Percentiles rank a stretch among this genome's conserved stretches.
phyloP scores from a whole-genome alignment of 306 rosid species.

The Vachellia pachyceras region DNA sequence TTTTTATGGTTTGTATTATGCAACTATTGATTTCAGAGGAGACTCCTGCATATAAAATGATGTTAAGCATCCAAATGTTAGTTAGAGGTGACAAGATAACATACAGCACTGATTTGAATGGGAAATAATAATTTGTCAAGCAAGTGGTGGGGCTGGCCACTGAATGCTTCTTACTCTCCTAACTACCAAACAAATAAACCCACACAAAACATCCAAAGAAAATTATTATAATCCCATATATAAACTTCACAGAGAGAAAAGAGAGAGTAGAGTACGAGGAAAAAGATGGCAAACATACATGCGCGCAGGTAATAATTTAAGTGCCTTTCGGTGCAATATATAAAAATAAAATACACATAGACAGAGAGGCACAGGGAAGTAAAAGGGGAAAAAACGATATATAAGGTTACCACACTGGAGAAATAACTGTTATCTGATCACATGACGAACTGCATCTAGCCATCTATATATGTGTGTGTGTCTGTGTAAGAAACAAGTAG shows the following conservation, averaged over 20 bases:
- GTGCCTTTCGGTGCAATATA: constrained; percentile 2
- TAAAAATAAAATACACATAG: not conserved
- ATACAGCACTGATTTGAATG: not conserved
- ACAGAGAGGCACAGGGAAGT: too few species aligned
- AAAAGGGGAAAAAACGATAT: too few species aligned
- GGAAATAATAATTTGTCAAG: not conserved
- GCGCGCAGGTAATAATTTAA: not conserved
- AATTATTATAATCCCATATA: not conserved
- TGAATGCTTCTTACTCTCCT: not conserved
- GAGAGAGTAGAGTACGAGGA: not conserved
- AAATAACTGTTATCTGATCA: not conserved
- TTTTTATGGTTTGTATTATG: too few species aligned
- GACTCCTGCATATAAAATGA: too few species aligned
- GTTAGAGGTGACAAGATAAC: not conserved
- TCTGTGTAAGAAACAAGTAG: too few species aligned
- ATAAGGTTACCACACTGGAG: not conserved
- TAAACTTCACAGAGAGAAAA: not conserved
- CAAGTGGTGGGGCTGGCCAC: not conserved
- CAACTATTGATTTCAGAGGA: too few species aligned
- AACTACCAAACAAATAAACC: not conserved
- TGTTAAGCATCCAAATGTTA: too few species aligned
- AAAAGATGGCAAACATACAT: not conserved
- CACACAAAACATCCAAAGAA: not conserved
- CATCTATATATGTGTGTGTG: too few species aligned
- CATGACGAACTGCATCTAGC: not conserved